Percentiles rank a stretch among this genome's conserved stretches.
Conservation (phyloP, 192 early-diverging fungal species). For the Backusella westeae region DNA sequence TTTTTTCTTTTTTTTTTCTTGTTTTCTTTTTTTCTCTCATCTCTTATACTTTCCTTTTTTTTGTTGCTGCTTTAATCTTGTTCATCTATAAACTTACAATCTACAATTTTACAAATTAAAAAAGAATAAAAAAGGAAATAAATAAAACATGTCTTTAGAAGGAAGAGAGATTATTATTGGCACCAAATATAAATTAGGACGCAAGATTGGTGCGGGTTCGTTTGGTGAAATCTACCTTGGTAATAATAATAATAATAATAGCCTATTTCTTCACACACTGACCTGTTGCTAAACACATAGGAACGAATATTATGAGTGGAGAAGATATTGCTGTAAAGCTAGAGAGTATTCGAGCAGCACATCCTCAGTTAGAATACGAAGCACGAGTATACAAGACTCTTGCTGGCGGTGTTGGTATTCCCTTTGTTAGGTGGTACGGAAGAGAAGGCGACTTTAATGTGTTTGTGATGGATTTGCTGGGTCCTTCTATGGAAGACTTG, state of each 20-base stretch:
- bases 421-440: conserved; percentile 85
- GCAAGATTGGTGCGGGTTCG: conserved; percentile 95
- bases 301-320: conserved; percentile 82
- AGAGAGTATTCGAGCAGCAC: conserved; percentile 89
- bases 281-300: conserved; percentile 30
- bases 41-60: neutral
- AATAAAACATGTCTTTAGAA: conserved; percentile 21
- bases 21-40: neutral
- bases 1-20: neutral
- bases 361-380: conserved; percentile 98
- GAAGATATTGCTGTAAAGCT: conserved; percentile 99
- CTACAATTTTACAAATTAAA: neutral
- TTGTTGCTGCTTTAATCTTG: neutral
- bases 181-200: conserved; percentile 90
- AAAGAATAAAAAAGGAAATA: neutral
- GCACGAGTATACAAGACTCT: conserved; percentile 92
- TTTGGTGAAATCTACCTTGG: conserved; percentile 98
- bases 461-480: conserved; percentile 87
- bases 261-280: neutral
- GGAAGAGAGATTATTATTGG: conserved; percentile 74
- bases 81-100: neutral
- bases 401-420: conserved; percentile 91
- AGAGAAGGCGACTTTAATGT: conserved; percentile 79
- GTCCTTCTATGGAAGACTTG: conserved; percentile 85
- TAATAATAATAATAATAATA: conserved; percentile 25